A percentile compares a stretch with the other conserved stretches of the same genome.
Evolutionary conservation across 306 rosid genomes (phyloP).

Genomic region (Cucurbita ficifolia): DNA sequence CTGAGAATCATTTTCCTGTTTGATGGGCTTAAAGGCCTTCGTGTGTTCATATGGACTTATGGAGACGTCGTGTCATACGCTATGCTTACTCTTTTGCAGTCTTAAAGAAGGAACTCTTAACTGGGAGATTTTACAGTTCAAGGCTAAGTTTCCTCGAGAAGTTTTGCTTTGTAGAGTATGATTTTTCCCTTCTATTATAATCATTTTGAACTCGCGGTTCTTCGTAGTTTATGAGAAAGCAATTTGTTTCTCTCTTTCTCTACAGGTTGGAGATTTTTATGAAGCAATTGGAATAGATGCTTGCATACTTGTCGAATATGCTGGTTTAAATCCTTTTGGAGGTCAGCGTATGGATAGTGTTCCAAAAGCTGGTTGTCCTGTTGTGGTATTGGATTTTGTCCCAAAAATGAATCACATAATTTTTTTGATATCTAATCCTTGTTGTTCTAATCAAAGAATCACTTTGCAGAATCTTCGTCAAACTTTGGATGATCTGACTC

Average conservation of each 20-base stretch:
- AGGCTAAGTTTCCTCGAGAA: conserved; percentile 83
- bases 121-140: conserved; percentile 77
- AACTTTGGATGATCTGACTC: conserved; percentile 80
- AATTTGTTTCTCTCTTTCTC: background rate
- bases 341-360: conserved; percentile 70
- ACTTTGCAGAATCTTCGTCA: conserved; percentile 84
- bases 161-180: conserved; percentile 88
- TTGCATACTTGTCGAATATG: conserved; percentile 78
- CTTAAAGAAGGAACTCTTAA: conserved; percentile 86
- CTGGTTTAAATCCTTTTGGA: conserved; percentile 88
- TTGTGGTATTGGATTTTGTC: conserved; percentile 43
- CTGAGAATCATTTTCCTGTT: background rate
- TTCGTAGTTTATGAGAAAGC: background rate
- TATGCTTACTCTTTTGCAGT: conserved; percentile 19
- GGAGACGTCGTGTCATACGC: background rate
- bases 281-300: conserved; percentile 92
- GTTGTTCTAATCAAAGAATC: conserved; percentile 5
- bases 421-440: conserved; percentile 11
- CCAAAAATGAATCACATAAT: background rate
- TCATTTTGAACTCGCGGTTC: background rate
- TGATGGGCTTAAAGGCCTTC: background rate
- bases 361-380: conserved; percentile 95
- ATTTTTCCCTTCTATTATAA: background rate
- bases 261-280: conserved; percentile 89
- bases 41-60: background rate